These are phyloP conservation scores for Cyclotella atomus DNA, from an alignment of 108 stramenopile species.

Conservation along the genomic window DNA sequence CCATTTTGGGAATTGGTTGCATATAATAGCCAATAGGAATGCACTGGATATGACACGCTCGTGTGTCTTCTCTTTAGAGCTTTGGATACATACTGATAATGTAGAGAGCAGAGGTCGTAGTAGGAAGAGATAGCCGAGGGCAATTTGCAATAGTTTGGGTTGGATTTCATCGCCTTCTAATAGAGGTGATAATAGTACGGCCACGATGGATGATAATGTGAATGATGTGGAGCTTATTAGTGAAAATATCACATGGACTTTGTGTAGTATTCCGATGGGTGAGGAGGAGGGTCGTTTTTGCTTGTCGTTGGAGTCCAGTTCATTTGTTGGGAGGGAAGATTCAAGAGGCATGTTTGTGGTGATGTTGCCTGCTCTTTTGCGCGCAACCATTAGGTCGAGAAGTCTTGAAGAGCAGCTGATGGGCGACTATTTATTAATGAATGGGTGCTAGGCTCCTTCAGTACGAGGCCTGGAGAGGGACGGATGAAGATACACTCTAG, in stretches of 20 bases:
- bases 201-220: conserved; percentile 3
- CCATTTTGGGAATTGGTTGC: conserved; percentile 47
- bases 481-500: too few species aligned
- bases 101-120: conserved; percentile 31
- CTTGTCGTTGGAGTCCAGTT: conserved; percentile 2
- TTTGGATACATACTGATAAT: conserved; percentile 2
- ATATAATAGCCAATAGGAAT: conserved; percentile 39
- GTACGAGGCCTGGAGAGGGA: too few species aligned
- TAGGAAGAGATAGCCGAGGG: conserved; percentile 30
- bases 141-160: neutral
- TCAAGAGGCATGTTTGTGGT: neutral
- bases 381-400: neutral
- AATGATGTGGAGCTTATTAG: neutral
- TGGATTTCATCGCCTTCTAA: neutral
- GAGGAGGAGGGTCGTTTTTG: neutral
- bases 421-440: too few species aligned
- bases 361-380: neutral
- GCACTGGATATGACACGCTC: conserved; percentile 33
- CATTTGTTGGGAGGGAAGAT: neutral
- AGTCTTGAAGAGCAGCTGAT: too few species aligned
- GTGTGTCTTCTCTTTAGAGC: neutral
- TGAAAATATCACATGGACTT: neutral
- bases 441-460: too few species aligned
- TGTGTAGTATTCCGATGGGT: neutral
- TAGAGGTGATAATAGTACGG: neutral